A percentile compares a stretch with the other conserved stretches of the same genome.
phyloP scores from a whole-genome alignment of 2,329 filamentous ascomycete genomes.

The Cryphonectria nitschkei region DNA sequence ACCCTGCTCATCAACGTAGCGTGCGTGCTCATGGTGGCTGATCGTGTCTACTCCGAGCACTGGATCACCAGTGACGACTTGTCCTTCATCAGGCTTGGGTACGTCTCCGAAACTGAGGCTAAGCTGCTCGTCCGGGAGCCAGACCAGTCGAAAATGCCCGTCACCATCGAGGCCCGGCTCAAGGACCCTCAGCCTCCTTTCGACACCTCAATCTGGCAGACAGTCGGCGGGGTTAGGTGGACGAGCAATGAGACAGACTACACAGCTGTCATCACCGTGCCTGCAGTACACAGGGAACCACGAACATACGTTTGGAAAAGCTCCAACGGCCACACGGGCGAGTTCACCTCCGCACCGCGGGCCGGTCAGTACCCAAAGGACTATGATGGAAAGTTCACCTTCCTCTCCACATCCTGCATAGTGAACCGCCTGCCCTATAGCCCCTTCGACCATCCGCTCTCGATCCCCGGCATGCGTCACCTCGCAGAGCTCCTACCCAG shows the following conservation, averaged over 20 bases:
- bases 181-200: conserved; percentile 55
- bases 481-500: conserved; percentile 73
- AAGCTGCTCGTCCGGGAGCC: conserved; percentile 86
- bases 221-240: conserved; percentile 64
- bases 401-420: conserved; percentile 91
- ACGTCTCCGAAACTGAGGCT: conserved; percentile 79
- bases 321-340: conserved; percentile 84
- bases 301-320: conserved; percentile 81
- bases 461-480: conserved; percentile 78
- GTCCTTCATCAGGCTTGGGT: conserved; percentile 85
- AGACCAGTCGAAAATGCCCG: conserved; percentile 71
- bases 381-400: conserved; percentile 76
- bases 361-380: conserved; percentile 65
- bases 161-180: conserved; percentile 70
- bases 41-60: conserved; percentile 77
- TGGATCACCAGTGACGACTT: conserved; percentile 74
- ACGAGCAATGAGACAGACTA: conserved; percentile 82
- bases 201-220: conserved; percentile 67
- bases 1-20: conserved; percentile 74
- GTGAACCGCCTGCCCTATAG: conserved; percentile 90
- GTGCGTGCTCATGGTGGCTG: conserved; percentile 70
- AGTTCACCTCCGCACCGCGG: conserved; percentile 77
- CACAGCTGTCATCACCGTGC: conserved; percentile 71
- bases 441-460: conserved; percentile 78
- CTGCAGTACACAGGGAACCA: conserved; percentile 66